phyloP scores from a whole-genome alignment of 2,329 filamentous ascomycete species.

The Dendryphion nanum region DNA sequence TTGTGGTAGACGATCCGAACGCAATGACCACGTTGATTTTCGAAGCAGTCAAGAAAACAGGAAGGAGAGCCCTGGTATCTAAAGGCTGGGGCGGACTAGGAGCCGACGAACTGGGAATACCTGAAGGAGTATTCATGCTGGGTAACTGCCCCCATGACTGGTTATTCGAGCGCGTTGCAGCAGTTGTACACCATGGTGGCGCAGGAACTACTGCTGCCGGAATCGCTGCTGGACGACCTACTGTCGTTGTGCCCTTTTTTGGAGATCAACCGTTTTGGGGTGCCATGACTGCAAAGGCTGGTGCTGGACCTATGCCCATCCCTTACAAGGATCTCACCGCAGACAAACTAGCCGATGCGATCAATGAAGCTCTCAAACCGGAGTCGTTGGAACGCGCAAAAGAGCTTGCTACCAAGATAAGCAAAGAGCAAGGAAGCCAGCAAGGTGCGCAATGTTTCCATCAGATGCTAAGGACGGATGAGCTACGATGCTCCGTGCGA shows the following conservation, averaged over 20 bases:
- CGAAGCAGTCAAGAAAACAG: conserved; percentile 51
- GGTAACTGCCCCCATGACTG: conserved; percentile 87
- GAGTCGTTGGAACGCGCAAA: conserved; percentile 35
- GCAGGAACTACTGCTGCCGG: conserved; percentile 86
- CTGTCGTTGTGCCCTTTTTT: conserved; percentile 79
- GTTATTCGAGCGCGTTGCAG: conserved; percentile 78
- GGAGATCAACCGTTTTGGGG: conserved; percentile 45
- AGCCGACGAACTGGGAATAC: conserved; percentile 61
- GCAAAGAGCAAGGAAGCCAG: conserved; percentile 36
- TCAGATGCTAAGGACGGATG: conserved; percentile 39
- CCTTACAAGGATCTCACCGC: conserved; percentile 41
- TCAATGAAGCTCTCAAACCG: conserved; percentile 39
- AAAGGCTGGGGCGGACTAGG: conserved; percentile 88
- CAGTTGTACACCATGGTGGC: conserved; percentile 84
- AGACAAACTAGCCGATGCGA: conserved; percentile 38
- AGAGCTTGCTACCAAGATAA: conserved; percentile 38
- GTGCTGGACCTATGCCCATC: conserved; percentile 41
- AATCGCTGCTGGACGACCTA: conserved; percentile 77
- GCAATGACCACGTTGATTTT: conserved; percentile 43
- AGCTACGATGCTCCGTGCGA: conserved; percentile 34
- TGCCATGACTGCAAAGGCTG: conserved; percentile 41
- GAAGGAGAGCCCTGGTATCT: conserved; percentile 76
- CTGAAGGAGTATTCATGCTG: conserved; percentile 76
- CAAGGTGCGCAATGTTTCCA: conserved; percentile 39
- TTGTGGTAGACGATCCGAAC: conserved; percentile 44